Conservation (phyloP, 495 filamentous ascomycete genomes). For the Halenospora varia region DNA sequence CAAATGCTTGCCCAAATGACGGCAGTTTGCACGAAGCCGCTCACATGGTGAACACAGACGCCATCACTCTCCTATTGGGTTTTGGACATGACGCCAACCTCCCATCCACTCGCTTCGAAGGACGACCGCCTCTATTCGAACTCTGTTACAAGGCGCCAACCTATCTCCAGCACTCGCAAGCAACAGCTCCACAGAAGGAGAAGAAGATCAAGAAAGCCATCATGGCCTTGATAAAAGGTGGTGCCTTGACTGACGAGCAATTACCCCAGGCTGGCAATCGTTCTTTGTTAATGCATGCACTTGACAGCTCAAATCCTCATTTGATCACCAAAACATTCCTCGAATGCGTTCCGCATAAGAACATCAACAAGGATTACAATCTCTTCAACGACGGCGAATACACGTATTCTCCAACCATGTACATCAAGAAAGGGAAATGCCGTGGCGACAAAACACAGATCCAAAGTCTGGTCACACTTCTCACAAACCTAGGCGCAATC, state of each 20-base stretch:
- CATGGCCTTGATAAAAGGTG: slow-evolving; percentile 8
- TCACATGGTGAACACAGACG: slow-evolving; percentile 12
- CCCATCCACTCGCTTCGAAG: slow-evolving; percentile 8
- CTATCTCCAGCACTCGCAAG: slow-evolving; percentile 1
- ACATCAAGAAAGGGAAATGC: slow-evolving; percentile 16
- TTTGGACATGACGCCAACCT: slow-evolving; percentile 16
- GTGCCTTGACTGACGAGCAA: not conserved
- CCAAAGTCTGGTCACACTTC: slow-evolving; percentile 13
- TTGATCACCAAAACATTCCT: slow-evolving; percentile 16
- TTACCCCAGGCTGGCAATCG: not conserved
- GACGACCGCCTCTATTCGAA: slow-evolving; percentile 15
- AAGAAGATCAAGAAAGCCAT: slow-evolving; percentile 7
- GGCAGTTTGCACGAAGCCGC: slow-evolving; percentile 21
- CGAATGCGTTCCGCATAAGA: slow-evolving; percentile 12
- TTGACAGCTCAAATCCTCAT: slow-evolving; percentile 14
- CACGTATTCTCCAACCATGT: slow-evolving; percentile 16
- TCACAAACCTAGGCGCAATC: slow-evolving; percentile 6
- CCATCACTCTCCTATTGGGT: slow-evolving; percentile 10
- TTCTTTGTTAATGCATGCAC: slow-evolving; percentile 12
- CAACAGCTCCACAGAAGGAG: slow-evolving; percentile 3
- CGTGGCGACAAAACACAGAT: slow-evolving; percentile 9
- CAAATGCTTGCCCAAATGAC: slow-evolving; percentile 7
- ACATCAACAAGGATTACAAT: slow-evolving; percentile 19
- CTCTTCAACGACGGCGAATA: slow-evolving; percentile 16
- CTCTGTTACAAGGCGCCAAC: slow-evolving; percentile 14